phyloP scores from a whole-genome alignment of 2,329 filamentous ascomycete species.

The Dactylellina cionopaga region DNA sequence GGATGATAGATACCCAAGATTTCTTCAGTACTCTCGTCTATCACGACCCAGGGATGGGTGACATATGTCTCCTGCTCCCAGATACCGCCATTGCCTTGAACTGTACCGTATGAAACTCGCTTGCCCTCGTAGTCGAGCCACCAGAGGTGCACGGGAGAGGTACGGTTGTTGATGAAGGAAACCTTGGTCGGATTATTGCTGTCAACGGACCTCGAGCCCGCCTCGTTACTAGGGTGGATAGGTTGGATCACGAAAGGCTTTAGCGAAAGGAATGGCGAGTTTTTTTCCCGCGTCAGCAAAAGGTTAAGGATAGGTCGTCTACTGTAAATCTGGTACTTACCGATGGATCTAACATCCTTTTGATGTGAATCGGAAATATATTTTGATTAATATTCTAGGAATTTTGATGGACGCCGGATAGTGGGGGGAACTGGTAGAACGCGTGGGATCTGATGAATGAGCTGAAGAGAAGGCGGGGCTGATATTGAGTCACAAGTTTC shows the following conservation, averaged over 20 bases:
- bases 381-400: too few species aligned
- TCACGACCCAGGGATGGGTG: conserved; percentile 15
- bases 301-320: too few species aligned
- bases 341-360: too few species aligned
- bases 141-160: conserved; percentile 6
- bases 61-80: conserved; percentile 17
- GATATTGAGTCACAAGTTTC: too few species aligned
- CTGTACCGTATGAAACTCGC: conserved; percentile 7
- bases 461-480: too few species aligned
- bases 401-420: too few species aligned
- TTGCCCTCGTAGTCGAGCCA: conserved; percentile 12
- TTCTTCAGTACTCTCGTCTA: not conserved
- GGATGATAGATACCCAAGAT: conserved; percentile 15
- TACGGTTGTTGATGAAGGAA: conserved; percentile 11
- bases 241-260: conserved; percentile 2
- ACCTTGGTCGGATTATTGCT: conserved; percentile 13
- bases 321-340: too few species aligned
- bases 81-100: not conserved
- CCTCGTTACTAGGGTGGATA: conserved; percentile 10
- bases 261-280: not conserved
- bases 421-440: too few species aligned
- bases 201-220: conserved; percentile 6
- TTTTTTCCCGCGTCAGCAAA: too few species aligned
- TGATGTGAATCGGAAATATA: too few species aligned
- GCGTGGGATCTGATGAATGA: too few species aligned